Base-by-base conservation (phyloP, 768 basidiomycete genomes). In the Mycena vitilis region DNA sequence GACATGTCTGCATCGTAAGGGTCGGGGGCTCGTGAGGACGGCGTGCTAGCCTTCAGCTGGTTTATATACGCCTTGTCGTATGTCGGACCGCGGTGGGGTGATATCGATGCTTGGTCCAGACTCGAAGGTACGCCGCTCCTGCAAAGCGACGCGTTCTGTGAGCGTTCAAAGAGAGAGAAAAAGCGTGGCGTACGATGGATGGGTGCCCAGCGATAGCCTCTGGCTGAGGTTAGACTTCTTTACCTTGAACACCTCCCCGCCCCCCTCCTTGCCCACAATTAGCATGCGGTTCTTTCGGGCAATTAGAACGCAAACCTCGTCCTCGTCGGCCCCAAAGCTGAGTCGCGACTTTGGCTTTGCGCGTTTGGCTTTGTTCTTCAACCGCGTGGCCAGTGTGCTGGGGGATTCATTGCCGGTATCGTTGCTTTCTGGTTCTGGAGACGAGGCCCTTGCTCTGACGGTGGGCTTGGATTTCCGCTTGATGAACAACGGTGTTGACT, bases 11-110 rank as follows among this genome's bases (percentile, higher is more conserved):
- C 81, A 75, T 88, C 86, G 69, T 84, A 84, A n/a, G 84, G 77
- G 70, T 85, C 80, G 57, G 75, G 77, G 22, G 83, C 88, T 49
- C 91, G 85, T 22, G 86, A 76, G 8, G 86, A 85, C 8, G 86
- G 87, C 0, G 93, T 96, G 72, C 84, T 91, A 5, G 94, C 92
- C 82, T 91, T 95, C 49, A 96, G 84, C 75, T 95, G 87, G 40
- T 87, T 86, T 45, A 96, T 84, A 77, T 94, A 88, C 51, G 88
- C 90, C 37, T 88, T 83, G 71, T 91, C 89, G 75, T 96, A 96
- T 18, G 83, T 83, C 0, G 91, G 91, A 1, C 86, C 84, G 23
- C 82, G 82, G 67, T 83, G 83, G 7, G 85, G 72, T 34, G 87
- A 81, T n/a, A 88, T 86, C 1, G 84, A 82, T 1, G 88, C 86